Evolutionary conservation across 169 alveolate genomes (phyloP).

Genomic region (Plasmodium gonderi): DNA sequence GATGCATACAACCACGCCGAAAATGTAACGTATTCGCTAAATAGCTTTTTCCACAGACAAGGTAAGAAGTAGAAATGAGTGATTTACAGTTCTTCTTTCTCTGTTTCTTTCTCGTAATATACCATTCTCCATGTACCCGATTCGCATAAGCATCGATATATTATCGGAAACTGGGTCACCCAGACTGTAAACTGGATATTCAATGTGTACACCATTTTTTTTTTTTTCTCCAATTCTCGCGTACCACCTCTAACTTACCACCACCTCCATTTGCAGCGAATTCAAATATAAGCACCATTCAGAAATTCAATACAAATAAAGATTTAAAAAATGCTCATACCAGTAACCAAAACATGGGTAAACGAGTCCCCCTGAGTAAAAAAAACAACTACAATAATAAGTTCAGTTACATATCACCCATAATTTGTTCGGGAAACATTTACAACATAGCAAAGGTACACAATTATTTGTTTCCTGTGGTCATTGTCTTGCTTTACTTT

Average conservation of each 20-base stretch:
- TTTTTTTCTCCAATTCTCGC: no score
- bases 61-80: neutral
- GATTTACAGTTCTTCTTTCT: no score
- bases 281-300: neutral
- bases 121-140: no score
- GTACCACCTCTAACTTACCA: no score
- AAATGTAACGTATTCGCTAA: neutral
- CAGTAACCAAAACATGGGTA: neutral
- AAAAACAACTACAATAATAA: neutral
- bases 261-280: neutral
- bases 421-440: constrained; percentile 10
- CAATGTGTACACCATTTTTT: no score
- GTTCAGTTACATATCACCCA: neutral
- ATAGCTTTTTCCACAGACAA: neutral
- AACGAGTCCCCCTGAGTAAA: neutral
- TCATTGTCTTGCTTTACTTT: no score
- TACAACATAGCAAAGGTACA: constrained; percentile 45
- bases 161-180: no score
- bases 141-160: no score
- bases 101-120: no score
- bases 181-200: no score
- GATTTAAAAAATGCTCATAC: neutral
- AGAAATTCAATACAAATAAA: neutral
- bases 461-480: no score
- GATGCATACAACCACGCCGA: constrained; percentile 23